A percentile compares a stretch with the other conserved stretches of the same genome.
These are phyloP conservation scores for Talaromyces nanjingensis DNA, from an alignment of 495 filamentous ascomycete species.

Conservation along the genomic window DNA sequence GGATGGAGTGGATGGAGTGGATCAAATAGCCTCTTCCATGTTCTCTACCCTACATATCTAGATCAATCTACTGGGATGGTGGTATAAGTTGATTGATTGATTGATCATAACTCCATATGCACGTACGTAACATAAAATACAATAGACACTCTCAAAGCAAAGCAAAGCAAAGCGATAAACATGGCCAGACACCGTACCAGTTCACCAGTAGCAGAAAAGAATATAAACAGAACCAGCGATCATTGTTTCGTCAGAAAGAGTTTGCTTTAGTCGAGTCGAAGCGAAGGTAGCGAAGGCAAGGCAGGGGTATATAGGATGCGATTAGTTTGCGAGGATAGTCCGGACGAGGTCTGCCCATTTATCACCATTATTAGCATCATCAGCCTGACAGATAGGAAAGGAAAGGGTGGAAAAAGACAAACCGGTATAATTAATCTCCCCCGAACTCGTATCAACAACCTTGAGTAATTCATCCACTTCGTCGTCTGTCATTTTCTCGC, in stretches of 20 bases:
- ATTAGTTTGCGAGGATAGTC: slow-evolving; percentile 87
- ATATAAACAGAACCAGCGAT: not conserved
- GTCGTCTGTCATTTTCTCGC: slow-evolving; percentile 98
- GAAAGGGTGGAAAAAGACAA: slow-evolving; percentile 19
- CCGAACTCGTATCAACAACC: slow-evolving; percentile 87
- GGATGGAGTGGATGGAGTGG: slow-evolving; percentile 33
- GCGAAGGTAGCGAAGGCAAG: slow-evolving; percentile 8
- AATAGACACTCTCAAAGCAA: not conserved
- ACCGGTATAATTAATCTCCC: slow-evolving; percentile 96
- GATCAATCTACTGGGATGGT: not conserved
- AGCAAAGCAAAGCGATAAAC: not conserved
- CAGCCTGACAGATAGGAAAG: not conserved
- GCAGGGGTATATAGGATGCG: not conserved
- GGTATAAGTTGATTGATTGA: not conserved
- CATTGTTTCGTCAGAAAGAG: not conserved
- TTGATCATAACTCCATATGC: slow-evolving; percentile 4
- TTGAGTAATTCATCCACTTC: slow-evolving; percentile 98
- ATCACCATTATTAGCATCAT: not conserved
- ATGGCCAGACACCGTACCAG: not conserved
- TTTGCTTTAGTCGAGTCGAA: slow-evolving; percentile 5
- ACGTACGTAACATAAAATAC: not conserved
- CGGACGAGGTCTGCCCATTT: slow-evolving; percentile 70
- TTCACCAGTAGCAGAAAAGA: slow-evolving; percentile 12
- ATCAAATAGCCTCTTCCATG: not conserved
- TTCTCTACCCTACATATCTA: not conserved